Percentiles rank a stretch among this genome's conserved stretches.
Evolutionary conservation across 805 yeast species (phyloP).

Genomic region (Ogataea zsoltii): DNA sequence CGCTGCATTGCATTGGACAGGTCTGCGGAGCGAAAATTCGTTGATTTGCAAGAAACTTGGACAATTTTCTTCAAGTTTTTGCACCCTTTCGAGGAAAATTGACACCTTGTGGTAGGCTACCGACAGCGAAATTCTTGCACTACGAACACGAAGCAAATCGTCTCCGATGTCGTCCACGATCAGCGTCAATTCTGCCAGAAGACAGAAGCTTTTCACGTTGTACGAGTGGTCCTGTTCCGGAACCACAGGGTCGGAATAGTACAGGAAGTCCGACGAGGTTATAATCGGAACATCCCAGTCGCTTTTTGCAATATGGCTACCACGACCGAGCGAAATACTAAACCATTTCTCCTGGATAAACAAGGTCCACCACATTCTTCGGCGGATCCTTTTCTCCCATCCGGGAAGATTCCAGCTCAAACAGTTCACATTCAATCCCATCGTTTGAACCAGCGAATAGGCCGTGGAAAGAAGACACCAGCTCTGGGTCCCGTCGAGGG

Average conservation of each 20-base stretch:
- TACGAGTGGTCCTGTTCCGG: constrained; percentile 9
- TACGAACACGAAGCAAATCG: constrained; percentile 7
- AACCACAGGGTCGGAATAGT: constrained; percentile 13
- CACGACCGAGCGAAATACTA: constrained; percentile 13
- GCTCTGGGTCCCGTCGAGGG: constrained; percentile 10
- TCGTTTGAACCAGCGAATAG: constrained; percentile 14
- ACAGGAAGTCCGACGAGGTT: constrained; percentile 11
- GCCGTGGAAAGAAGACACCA: constrained; percentile 14
- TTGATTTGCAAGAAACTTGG: constrained; percentile 9
- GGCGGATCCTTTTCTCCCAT: constrained; percentile 20
- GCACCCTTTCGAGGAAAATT: constrained; percentile 5
- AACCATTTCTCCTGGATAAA: constrained; percentile 22
- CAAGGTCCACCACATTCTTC: constrained; percentile 21
- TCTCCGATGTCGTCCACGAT: constrained; percentile 13
- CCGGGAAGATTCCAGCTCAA: constrained; percentile 11
- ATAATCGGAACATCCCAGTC: constrained; percentile 21
- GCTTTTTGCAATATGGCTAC: constrained; percentile 14
- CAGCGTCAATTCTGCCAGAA: constrained; percentile 12
- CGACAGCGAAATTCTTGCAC: constrained; percentile 3
- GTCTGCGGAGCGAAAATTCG: not conserved
- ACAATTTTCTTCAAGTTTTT: constrained; percentile 4
- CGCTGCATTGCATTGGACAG: constrained; percentile 8
- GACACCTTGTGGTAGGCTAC: constrained; percentile 4
- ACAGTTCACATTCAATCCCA: constrained; percentile 19
- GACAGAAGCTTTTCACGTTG: constrained; percentile 12